Base-by-base conservation (phyloP, 2,329 filamentous ascomycete species). In the Lachnellula suecica region DNA sequence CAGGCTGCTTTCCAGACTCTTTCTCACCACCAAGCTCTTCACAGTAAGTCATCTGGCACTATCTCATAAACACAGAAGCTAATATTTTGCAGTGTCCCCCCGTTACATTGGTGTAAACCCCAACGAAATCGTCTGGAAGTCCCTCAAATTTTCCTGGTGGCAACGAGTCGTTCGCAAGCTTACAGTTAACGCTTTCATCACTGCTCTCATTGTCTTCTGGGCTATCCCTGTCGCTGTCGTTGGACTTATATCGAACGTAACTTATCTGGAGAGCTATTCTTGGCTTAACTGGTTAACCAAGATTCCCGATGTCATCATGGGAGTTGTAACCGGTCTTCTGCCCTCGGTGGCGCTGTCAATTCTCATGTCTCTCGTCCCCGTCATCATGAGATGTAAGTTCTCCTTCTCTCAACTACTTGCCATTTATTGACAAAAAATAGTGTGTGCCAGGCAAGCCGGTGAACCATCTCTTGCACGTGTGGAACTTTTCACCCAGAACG, bases 401-500 rank as follows among this genome's bases (percentile, higher is more conserved):
- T 25, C 15, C 17, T n/a, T 9, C 25, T 9, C 5, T 15, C n/a
- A 4, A n/a, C 19, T 19, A 22, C 9, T 9, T 3, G 9, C 9
- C 10, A 19, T 19, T 35, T 46, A 35, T 53, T 67, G 54, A 64
- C 48, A 23, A 4, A 2, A 20, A 37, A 44, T 49, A 87, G 81
- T 89, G 44, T 88, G 90, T 68, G 92, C 92, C 57, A 92, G 84
- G 68, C 70, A 89, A 31, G 81, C 89, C 41, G 94, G 94, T 50
- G 89, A 89, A 56, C 90, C 91, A 1, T 94, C 90, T 1, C 70
- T 83, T 6, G 87, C 91, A 1, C 81, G 87, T 10, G 85, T 96
- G 15, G 94, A 99, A 70, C 76, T 97, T 8, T 91, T 91, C 53
- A 91, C 90, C 0, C 91, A 97, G 67, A 94, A 92, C 65, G 88